Evolutionary conservation across 331 rosid genomes (phyloP).

Genomic region (Pyrus hybrid): DNA sequence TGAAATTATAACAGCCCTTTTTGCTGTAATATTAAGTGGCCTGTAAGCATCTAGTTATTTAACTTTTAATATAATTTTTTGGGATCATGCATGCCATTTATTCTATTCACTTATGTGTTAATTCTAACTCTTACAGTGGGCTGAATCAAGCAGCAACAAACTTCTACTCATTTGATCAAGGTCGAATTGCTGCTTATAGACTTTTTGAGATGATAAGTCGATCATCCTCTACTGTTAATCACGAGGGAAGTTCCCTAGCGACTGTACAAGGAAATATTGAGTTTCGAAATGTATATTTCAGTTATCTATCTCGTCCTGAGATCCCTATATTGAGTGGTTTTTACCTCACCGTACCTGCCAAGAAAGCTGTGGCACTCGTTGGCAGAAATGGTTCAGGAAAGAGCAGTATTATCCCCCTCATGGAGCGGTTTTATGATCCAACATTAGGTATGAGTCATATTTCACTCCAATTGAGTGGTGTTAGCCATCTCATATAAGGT

Average conservation of each 20-base stretch:
- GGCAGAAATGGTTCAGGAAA: slow-evolving; percentile 99
- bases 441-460: slow-evolving; percentile 61
- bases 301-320: slow-evolving; percentile 99
- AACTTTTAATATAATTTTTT: not conserved
- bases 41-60: slow-evolving; percentile 55
- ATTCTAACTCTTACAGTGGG: slow-evolving; percentile 48
- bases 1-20: slow-evolving; percentile 84
- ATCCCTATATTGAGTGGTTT: slow-evolving; percentile 98
- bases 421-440: slow-evolving; percentile 99
- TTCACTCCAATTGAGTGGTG: not conserved
- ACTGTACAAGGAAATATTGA: slow-evolving; percentile 91
- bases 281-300: slow-evolving; percentile 95
- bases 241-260: slow-evolving; percentile 65
- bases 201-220: slow-evolving; percentile 99
- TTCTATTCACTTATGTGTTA: slow-evolving; percentile 18
- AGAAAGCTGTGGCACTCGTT: slow-evolving; percentile 98
- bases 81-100: slow-evolving; percentile 2
- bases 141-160: slow-evolving; percentile 98
- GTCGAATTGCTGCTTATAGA: slow-evolving; percentile 98
- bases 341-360: slow-evolving; percentile 98
- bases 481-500: slow-evolving; percentile 10
- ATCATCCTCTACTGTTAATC: slow-evolving; percentile 77
- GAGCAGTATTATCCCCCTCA: slow-evolving; percentile 97
- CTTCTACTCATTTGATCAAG: slow-evolving; percentile 99
- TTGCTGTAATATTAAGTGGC: slow-evolving; percentile 97